Evolutionary conservation across 1,139 yeast genomes (phyloP).

Genomic region (Lodderomyces orthopsilosis): DNA sequence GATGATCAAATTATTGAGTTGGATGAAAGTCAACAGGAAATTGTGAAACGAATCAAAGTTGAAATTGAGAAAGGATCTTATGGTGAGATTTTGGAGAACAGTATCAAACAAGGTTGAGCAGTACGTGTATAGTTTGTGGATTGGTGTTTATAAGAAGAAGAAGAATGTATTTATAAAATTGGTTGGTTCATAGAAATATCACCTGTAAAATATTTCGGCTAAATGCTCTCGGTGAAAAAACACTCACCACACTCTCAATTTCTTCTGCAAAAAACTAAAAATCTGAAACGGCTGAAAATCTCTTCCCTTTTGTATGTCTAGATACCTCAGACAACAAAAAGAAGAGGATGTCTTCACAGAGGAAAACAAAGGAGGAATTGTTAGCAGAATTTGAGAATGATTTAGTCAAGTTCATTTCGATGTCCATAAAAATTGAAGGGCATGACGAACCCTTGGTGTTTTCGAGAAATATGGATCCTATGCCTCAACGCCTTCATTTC

Average conservation of each 20-base stretch:
- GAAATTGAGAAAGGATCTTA: slow-evolving; percentile 48
- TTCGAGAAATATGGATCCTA: slow-evolving; percentile 25
- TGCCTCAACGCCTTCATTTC: slow-evolving; percentile 29
- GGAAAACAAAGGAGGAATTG: slow-evolving; percentile 11
- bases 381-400: slow-evolving; percentile 24
- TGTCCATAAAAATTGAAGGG: slow-evolving; percentile 30
- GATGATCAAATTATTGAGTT: slow-evolving; percentile 62
- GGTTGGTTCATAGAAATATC: background rate
- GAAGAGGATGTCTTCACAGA: background rate
- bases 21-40: slow-evolving; percentile 54
- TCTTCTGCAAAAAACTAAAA: background rate
- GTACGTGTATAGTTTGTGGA: background rate
- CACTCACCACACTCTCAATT: too few species aligned
- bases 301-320: background rate
- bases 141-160: background rate
- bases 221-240: background rate
- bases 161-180: background rate
- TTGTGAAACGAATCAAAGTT: slow-evolving; percentile 36
- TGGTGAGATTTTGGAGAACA: slow-evolving; percentile 24
- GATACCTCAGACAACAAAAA: background rate
- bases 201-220: slow-evolving; percentile 1
- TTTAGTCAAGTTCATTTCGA: slow-evolving; percentile 22
- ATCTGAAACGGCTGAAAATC: background rate
- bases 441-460: slow-evolving; percentile 23
- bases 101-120: background rate